These are phyloP conservation scores for Discostella stelligera DNA, from an alignment of 352 stramenopile genomes.

Conservation along the genomic window DNA sequence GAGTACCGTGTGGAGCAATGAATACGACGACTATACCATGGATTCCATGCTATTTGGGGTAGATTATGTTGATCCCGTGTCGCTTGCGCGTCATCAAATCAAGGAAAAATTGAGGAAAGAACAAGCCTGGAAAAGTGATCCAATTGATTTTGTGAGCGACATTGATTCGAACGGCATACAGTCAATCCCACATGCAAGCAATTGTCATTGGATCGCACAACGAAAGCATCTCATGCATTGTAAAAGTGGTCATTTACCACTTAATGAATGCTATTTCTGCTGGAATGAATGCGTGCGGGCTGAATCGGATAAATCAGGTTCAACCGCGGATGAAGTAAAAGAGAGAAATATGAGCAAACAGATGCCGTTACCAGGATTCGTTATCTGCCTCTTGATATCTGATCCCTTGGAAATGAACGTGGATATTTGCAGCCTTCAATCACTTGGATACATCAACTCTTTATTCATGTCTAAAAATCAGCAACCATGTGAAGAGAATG, in stretches of 20 bases:
- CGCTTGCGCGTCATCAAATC: conserved; percentile 38
- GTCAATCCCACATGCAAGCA: conserved; percentile 46
- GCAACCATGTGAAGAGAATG: background rate
- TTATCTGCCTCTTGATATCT: conserved; percentile 58
- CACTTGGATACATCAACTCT: conserved; percentile 51
- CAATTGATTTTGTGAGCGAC: conserved; percentile 10
- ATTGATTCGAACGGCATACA: conserved; percentile 42
- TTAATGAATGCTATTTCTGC: conserved; percentile 45
- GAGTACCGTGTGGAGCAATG: conserved; percentile 31
- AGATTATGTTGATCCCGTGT: conserved; percentile 56
- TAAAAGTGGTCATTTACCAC: conserved; percentile 16
- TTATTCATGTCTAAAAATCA: conserved; percentile 47
- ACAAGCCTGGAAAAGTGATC: conserved; percentile 2
- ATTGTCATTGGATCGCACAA: conserved; percentile 53
- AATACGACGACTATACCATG: conserved; percentile 65
- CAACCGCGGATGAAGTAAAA: background rate
- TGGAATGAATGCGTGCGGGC: conserved; percentile 28
- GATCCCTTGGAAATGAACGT: conserved; percentile 80
- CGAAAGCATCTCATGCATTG: conserved; percentile 30
- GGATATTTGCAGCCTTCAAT: conserved; percentile 58
- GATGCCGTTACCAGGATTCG: conserved; percentile 70
- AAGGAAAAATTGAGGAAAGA: conserved; percentile 34
- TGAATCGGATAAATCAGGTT: background rate
- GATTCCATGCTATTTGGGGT: conserved; percentile 74
- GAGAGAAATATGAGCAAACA: conserved; percentile 20